Base-by-base conservation (phyloP, 2,329 filamentous ascomycete species). In the Sporothrix protearum region DNA sequence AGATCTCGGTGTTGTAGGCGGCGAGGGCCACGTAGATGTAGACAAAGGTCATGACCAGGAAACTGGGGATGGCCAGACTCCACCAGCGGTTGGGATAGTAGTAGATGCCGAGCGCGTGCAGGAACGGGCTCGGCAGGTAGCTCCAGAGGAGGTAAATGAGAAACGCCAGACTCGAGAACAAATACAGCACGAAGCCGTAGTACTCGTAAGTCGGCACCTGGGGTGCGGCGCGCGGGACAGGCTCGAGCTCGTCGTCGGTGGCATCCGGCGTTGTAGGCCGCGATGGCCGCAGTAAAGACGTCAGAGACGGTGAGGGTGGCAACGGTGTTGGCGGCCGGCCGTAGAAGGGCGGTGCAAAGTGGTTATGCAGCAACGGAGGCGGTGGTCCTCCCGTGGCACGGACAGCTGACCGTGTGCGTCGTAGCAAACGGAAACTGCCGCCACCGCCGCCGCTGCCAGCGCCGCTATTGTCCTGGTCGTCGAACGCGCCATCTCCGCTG, bases 121-220 rank as follows among this genome's bases (percentile, higher is more conserved):
- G 86, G 79, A 98, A 94, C 0, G 94, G 94, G 30, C 92, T 93
- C 0, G 96, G 96, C 6, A 98, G 89, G 81, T 96, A 98, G 16
- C 92, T 92, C 96, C 94, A 97, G 12, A 90, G 83, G 16, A 90
- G 82, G 79, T 88, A 91, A 78, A 88, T 85, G 78, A 91, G 84
- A 79, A 98, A 98, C 1, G 89, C 89, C 68, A 96, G 84, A 28
- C 91, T 93, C 74, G 91, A 94, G 78, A 95, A 93, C 51, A 99
- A 87, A 83, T 99, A 98, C 67, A 99, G 87, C 70, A 97, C 95
- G 82, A 99, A 99, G 79, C 96, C 96, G 80, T 98, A 98, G 87
- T 98, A 99, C 80, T 99, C 96, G 83, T 99, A 98, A 0, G 96
- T 99, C n/a, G 96, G 96, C 2, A 99, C 94, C 79, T 96, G 94